Conservation (phyloP, 176 grass and related monocot species). For the Oryza meyeriana region DNA sequence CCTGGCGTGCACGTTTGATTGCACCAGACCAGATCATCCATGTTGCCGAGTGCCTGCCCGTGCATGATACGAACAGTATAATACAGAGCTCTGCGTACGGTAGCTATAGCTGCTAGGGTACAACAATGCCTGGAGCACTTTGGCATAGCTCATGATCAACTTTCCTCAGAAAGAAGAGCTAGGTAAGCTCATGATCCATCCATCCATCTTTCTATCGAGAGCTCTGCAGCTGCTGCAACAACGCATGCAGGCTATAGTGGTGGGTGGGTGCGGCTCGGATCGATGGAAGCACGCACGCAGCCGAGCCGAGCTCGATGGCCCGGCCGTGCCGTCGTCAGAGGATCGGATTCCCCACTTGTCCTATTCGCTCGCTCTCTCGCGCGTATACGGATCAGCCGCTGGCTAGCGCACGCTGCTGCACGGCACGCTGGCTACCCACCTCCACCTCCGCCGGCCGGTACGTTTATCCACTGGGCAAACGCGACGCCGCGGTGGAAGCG, state of each 20-base stretch:
- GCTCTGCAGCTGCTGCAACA: too few relatives aligned
- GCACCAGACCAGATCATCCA: neutral
- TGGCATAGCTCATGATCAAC: neutral
- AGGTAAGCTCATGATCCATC: neutral
- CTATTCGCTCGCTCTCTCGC: neutral
- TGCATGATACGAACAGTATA: neutral
- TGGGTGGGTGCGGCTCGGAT: neutral
- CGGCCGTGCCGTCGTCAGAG: neutral
- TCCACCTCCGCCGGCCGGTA: neutral
- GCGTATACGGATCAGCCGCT: neutral
- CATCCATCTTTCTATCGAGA: neutral
- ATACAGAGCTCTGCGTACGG: neutral
- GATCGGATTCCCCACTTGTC: conserved; percentile 36
- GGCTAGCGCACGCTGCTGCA: neutral
- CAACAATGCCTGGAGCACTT: neutral
- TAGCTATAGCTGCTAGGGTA: neutral
- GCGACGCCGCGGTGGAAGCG: neutral
- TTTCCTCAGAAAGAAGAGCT: neutral
- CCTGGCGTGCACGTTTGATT: neutral
- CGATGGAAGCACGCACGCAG: neutral
- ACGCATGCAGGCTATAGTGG: neutral
- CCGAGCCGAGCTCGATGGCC: neutral
- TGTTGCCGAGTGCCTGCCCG: neutral
- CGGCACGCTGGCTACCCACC: conserved; percentile 16
- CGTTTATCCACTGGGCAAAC: neutral